Evolutionary conservation across 75 land plant genomes (phyloP), one percentile per base, ranked within the genome.

Genomic region (Selaginella tamariscina): DNA sequence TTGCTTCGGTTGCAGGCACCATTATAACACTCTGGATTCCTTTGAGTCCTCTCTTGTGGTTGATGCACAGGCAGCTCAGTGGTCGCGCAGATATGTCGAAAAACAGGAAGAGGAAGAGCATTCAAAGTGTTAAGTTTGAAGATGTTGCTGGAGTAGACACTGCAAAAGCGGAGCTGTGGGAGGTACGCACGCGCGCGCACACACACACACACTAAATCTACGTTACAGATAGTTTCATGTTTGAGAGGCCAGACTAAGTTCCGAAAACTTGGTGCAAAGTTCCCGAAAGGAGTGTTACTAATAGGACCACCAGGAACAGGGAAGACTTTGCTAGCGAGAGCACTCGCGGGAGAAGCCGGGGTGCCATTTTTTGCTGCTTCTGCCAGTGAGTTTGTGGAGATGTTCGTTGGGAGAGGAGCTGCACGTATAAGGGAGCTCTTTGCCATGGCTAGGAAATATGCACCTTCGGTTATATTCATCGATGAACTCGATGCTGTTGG

Each of bases 401-500:
- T 95, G 77, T 95, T 87, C 83, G 99, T 95, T 31, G 99, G 99
- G 66, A 81, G 76, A 69, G 99, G 99, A 72, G 99, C 99, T 54
- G 86, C 96, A 56, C 83, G 99, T 1, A 83, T 95, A 27, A 80
- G 99, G 59, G 99, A 95, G 29, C 83, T 95, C 39, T 95, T 95
- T 54, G 79, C 49, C 60, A 76, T 56, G 24, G 99, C 99, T 55
- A 81, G 88, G 75, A 87, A 85, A 72, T 71, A 44, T 73, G 71
- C 96, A 32, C 99, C 99, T 24, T 85, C 96, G 56, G 89, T 95
- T 44, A 78, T 95, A 26, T 95, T 95, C 75, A 89, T 95, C 71
- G 99, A 95, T 78, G 99, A 95, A 66, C 81, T 95, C 44, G 99
- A 95, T 83, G 99, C 99, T 39, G 92, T 95, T 60, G 99, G 99